These are phyloP conservation scores for Trifolium subterraneum DNA, from an alignment of 306 rosid species.

Conservation along the genomic window DNA sequence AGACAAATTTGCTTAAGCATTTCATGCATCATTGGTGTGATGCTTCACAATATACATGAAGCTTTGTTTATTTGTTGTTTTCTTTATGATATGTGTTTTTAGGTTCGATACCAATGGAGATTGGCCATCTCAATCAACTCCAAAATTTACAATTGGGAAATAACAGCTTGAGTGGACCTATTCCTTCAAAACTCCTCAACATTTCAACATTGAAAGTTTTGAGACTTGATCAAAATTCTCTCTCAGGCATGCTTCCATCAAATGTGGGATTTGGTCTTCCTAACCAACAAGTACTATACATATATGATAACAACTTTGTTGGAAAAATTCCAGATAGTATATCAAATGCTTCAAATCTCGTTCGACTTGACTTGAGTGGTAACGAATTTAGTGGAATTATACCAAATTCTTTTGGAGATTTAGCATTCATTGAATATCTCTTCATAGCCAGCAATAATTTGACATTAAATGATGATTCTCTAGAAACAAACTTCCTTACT, in stretches of 20 bases:
- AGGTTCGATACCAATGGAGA: slow-evolving; percentile 38
- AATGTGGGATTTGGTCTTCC: slow-evolving; percentile 8
- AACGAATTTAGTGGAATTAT: slow-evolving; percentile 30
- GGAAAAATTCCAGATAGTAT: slow-evolving; percentile 36
- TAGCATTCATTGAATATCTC: background rate
- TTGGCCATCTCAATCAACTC: slow-evolving; percentile 29
- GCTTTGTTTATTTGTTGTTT: background rate
- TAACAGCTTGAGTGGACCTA: slow-evolving; percentile 15
- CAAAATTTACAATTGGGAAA: background rate
- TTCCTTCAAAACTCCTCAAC: slow-evolving; percentile 40
- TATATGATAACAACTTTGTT: slow-evolving; percentile 7
- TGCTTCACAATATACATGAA: background rate
- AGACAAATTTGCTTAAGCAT: too few species aligned
- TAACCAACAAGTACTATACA: background rate
- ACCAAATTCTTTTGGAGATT: slow-evolving; percentile 14
- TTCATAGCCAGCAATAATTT: background rate
- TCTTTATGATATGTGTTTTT: background rate
- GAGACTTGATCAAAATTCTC: background rate
- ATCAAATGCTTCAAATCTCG: slow-evolving; percentile 39
- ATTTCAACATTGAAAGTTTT: slow-evolving; percentile 18
- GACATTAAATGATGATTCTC: background rate
- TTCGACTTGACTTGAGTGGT: background rate
- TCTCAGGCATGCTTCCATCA: slow-evolving; percentile 37
- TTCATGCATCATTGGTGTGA: too few species aligned
- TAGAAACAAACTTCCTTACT: background rate